Evolutionary conservation across 208 protist genomes (phyloP).

Genomic region (Trypanosoma caninum): DNA sequence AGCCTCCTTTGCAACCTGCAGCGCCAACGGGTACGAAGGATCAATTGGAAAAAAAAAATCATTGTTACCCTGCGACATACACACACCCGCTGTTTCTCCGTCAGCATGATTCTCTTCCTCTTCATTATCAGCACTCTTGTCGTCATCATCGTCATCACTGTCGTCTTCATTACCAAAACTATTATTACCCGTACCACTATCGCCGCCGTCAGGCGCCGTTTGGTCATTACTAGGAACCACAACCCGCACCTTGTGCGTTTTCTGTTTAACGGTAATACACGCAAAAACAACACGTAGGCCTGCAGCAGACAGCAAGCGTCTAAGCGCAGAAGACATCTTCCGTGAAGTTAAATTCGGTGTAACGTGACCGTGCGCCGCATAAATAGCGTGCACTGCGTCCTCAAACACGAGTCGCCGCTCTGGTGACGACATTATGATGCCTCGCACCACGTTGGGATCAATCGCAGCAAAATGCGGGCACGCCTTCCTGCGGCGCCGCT

Average conservation of each 20-base stretch:
- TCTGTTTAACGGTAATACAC: constrained; percentile 23
- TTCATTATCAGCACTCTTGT: constrained; percentile 1
- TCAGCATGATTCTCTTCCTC: constrained; percentile 4
- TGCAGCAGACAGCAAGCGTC: constrained; percentile 32
- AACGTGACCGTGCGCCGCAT: constrained; percentile 40
- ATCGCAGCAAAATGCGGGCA: constrained; percentile 39
- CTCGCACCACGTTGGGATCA: constrained; percentile 38
- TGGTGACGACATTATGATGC: constrained; percentile 51
- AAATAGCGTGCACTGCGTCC: constrained; percentile 66
- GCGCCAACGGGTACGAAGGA: constrained; percentile 35
- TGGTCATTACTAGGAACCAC: constrained; percentile 26
- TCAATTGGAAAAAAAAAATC: constrained; percentile 28
- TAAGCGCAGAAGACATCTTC: constrained; percentile 21
- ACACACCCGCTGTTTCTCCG: constrained; percentile 1
- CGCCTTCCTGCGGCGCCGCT: constrained; percentile 26
- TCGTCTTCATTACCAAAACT: neutral
- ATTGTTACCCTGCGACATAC: constrained; percentile 10
- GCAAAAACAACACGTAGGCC: constrained; percentile 50
- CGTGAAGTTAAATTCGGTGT: constrained; percentile 7
- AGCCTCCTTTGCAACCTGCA: constrained; percentile 58
- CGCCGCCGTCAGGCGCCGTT: neutral
- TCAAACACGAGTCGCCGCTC: constrained; percentile 55
- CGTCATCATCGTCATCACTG: constrained; percentile 7
- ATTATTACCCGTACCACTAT: neutral
- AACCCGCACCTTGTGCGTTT: constrained; percentile 26